phyloP scores from a whole-genome alignment of 169 alveolate species.

The Hepatocystis sp. region DNA sequence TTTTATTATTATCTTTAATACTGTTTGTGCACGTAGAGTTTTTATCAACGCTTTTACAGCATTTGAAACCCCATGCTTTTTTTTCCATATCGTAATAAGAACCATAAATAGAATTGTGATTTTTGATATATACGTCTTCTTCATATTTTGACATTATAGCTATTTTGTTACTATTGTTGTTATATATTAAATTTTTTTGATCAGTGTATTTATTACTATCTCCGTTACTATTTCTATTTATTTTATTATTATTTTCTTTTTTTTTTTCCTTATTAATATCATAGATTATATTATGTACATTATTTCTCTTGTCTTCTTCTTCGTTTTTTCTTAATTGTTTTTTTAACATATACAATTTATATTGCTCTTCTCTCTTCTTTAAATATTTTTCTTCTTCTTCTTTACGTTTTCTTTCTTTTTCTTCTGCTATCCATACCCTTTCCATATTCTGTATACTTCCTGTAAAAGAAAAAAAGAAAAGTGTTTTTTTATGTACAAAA shows the following conservation, averaged over 20 bases:
- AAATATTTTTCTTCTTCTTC: slow-evolving; percentile 92
- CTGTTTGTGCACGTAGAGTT: slow-evolving; percentile 73
- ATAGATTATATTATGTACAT: slow-evolving; percentile 6
- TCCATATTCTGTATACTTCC: slow-evolving; percentile 94
- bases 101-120: slow-evolving; percentile 88
- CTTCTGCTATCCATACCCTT: slow-evolving; percentile 97
- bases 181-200: slow-evolving; percentile 51
- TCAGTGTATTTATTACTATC: background rate
- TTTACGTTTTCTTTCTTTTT: slow-evolving; percentile 92
- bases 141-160: slow-evolving; percentile 81
- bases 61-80: slow-evolving; percentile 87
- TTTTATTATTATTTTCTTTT: slow-evolving; percentile 70
- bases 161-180: slow-evolving; percentile 59
- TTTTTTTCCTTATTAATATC: slow-evolving; percentile 76
- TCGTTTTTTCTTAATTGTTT: slow-evolving; percentile 87
- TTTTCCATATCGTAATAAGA: slow-evolving; percentile 83
- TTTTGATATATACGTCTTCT: slow-evolving; percentile 83
- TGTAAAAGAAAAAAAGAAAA: too few species aligned
- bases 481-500: too few species aligned
- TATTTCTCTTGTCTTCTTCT: slow-evolving; percentile 65
- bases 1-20: background rate
- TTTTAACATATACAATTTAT: slow-evolving; percentile 92
- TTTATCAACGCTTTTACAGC: slow-evolving; percentile 82
- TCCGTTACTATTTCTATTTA: slow-evolving; percentile 25
- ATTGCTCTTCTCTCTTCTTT: slow-evolving; percentile 96